Conservation (phyloP, 345 rosid genomes). For the Mallotus nudiflorus region DNA sequence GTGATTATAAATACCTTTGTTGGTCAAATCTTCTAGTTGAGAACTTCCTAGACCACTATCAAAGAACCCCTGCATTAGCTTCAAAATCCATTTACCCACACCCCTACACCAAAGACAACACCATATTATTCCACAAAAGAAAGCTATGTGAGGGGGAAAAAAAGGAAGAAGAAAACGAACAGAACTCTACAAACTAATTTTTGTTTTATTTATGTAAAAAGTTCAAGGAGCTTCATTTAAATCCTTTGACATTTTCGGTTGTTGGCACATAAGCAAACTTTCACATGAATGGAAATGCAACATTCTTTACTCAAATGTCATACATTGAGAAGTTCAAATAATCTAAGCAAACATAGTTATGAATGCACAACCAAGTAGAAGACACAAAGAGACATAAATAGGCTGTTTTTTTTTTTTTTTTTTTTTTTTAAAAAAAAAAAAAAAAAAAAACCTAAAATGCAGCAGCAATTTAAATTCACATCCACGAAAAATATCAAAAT, state of each 20-base stretch:
- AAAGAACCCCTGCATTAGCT: constrained; percentile 65
- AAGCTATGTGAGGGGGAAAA: background rate
- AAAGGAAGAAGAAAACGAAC: no score
- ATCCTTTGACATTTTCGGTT: background rate
- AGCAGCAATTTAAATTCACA: background rate
- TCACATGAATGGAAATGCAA: background rate
- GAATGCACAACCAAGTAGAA: background rate
- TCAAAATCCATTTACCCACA: constrained; percentile 84
- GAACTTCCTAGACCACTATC: constrained; percentile 43
- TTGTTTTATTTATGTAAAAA: no score
- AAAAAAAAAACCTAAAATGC: no score
- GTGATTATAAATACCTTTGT: constrained; percentile 37
- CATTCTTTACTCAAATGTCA: background rate
- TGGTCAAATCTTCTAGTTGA: constrained; percentile 50
- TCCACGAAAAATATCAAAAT: background rate
- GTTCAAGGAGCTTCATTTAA: background rate
- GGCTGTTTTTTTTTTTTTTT: no score
- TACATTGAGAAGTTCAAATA: background rate
- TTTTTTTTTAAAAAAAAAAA: no score
- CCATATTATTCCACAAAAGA: constrained; percentile 4
- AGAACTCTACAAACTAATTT: no score
- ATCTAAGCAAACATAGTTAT: background rate
- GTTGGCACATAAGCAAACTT: background rate
- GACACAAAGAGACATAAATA: background rate
- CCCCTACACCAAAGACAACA: constrained; percentile 55